Evolutionary conservation across 1,284 basidiomycete genomes (phyloP).

Genomic region (Kwoniella shivajii): DNA sequence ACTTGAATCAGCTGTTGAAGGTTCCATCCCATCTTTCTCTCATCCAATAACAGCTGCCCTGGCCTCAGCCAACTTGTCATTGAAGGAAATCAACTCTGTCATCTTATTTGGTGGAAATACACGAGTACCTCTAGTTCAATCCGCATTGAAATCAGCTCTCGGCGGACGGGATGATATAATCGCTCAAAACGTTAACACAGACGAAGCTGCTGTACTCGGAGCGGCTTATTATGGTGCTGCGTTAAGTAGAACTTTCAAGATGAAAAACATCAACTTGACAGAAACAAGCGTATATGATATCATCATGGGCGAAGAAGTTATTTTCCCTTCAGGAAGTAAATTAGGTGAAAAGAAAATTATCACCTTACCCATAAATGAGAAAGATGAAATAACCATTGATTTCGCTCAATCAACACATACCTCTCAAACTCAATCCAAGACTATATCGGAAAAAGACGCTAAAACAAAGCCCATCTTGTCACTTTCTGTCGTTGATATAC

Average conservation of each 20-base stretch:
- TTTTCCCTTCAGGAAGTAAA: constrained; percentile 76
- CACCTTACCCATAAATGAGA: constrained; percentile 68
- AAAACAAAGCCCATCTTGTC: constrained; percentile 24
- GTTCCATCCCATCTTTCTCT: constrained; percentile 61
- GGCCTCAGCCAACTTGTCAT: constrained; percentile 65
- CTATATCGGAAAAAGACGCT: constrained; percentile 13
- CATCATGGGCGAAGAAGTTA: constrained; percentile 43
- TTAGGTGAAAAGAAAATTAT: constrained; percentile 78
- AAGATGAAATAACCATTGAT: constrained; percentile 72
- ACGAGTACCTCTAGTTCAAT: constrained; percentile 88
- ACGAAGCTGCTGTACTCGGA: constrained; percentile 93
- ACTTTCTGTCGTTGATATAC: constrained; percentile 40
- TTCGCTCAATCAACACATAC: constrained; percentile 66
- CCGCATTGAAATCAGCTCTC: constrained; percentile 72
- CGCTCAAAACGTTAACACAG: constrained; percentile 92
- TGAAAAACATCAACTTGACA: constrained; percentile 84
- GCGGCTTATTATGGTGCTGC: constrained; percentile 91
- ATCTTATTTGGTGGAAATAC: constrained; percentile 89
- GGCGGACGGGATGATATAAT: constrained; percentile 75
- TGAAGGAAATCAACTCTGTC: constrained; percentile 76
- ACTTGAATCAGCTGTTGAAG: constrained; percentile 76
- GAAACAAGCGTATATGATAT: constrained; percentile 71
- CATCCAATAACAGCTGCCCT: constrained; percentile 73
- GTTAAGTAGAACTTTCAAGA: constrained; percentile 88
- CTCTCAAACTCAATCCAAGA: background rate